phyloP scores from a whole-genome alignment of 352 stramenopile species.

The Phytophthora ohioensis region DNA sequence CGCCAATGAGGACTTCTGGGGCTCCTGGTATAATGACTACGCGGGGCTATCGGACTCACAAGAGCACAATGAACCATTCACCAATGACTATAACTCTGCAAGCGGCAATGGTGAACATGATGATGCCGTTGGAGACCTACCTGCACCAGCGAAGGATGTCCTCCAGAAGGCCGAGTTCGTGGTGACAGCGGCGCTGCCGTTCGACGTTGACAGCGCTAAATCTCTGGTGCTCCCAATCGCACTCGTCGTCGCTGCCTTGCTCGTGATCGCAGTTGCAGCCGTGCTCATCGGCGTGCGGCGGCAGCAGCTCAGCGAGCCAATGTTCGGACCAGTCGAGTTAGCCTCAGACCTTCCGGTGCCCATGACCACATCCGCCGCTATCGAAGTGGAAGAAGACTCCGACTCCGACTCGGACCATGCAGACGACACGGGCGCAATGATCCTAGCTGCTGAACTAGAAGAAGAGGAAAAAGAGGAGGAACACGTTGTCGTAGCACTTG shows the following conservation, averaged over 20 bases:
- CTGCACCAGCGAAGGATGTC: background rate
- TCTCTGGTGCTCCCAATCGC: slow-evolving; percentile 15
- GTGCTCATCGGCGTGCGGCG: slow-evolving; percentile 37
- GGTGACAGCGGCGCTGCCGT: slow-evolving; percentile 21
- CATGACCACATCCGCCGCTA: slow-evolving; percentile 26
- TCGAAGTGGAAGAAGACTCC: background rate
- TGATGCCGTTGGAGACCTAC: slow-evolving; percentile 15
- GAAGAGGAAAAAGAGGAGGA: slow-evolving; percentile 28
- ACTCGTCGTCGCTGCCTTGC: slow-evolving; percentile 17
- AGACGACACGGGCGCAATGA: slow-evolving; percentile 22
- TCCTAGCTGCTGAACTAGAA: slow-evolving; percentile 19
- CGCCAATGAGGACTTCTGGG: slow-evolving; percentile 27
- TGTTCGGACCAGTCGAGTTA: slow-evolving; percentile 39
- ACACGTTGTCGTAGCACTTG: slow-evolving; percentile 2
- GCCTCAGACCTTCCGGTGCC: slow-evolving; percentile 41
- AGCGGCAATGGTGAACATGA: slow-evolving; percentile 1
- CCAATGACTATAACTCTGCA: slow-evolving; percentile 5
- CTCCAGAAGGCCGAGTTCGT: slow-evolving; percentile 28
- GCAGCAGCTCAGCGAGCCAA: slow-evolving; percentile 41
- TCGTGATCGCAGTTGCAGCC: slow-evolving; percentile 28
- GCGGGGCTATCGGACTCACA: slow-evolving; percentile 1
- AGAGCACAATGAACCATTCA: background rate
- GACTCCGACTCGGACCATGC: slow-evolving; percentile 5
- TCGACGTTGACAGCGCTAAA: slow-evolving; percentile 15
- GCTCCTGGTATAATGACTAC: slow-evolving; percentile 21